phyloP scores from a whole-genome alignment of 2,329 filamentous ascomycete genomes.

The Periconia macrospinosa region DNA sequence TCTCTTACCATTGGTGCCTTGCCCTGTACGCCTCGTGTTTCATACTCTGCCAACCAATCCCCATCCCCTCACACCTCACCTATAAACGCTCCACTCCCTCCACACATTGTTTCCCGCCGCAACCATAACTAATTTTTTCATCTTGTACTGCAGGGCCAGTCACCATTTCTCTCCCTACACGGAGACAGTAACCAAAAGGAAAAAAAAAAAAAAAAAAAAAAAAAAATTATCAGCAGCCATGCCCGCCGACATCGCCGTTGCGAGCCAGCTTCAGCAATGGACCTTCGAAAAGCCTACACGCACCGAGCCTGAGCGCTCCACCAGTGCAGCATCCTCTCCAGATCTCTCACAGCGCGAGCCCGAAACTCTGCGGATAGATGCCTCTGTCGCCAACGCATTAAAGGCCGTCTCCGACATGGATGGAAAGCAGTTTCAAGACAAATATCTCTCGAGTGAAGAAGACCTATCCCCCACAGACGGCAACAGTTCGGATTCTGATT shows the following conservation, averaged over 20 bases:
- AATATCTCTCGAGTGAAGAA: conserved; percentile 44
- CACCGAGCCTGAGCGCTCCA: conserved; percentile 29
- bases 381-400: conserved; percentile 21
- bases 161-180: neutral
- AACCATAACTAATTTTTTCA: neutral
- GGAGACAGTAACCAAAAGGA: neutral
- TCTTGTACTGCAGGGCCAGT: neutral
- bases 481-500: conserved; percentile 29
- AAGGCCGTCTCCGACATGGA: conserved; percentile 21
- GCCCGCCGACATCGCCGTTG: conserved; percentile 36
- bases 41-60: conserved; percentile 20
- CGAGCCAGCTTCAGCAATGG: conserved; percentile 42
- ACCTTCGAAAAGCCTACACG: conserved; percentile 37
- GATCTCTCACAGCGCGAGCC: conserved; percentile 37
- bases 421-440: conserved; percentile 33
- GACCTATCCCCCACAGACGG: conserved; percentile 40
- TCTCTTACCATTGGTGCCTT: conserved; percentile 31
- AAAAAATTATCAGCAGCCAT: conserved; percentile 9
- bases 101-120: conserved; percentile 1
- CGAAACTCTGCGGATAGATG: conserved; percentile 38
- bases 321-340: conserved; percentile 39
- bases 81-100: conserved; percentile 17
- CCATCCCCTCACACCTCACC: neutral
- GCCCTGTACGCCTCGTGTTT: conserved; percentile 32
- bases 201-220: neutral